A percentile compares a stretch with the other conserved stretches of the same genome.
These are phyloP conservation scores for Bertia moriformis DNA, from an alignment of 2,329 filamentous ascomycete species.

Conservation along the genomic window DNA sequence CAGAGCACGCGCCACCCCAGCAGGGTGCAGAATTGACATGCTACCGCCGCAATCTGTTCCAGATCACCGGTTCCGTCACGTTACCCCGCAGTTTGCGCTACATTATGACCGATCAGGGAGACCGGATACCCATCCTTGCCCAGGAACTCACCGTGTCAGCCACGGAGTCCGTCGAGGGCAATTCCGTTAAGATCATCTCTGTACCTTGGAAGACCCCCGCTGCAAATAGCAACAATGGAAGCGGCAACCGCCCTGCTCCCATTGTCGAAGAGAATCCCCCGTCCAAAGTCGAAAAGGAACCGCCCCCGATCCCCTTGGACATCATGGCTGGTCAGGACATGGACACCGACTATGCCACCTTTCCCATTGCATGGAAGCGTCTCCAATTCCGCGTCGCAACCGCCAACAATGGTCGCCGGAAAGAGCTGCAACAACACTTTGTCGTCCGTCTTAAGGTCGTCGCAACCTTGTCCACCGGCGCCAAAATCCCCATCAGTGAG, in stretches of 20 bases:
- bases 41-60: constrained; percentile 58
- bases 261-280: constrained; percentile 14
- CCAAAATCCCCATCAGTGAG: constrained; percentile 43
- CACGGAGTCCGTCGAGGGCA: constrained; percentile 57
- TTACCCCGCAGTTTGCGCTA: constrained; percentile 41
- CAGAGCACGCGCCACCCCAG: constrained; percentile 16
- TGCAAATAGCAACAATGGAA: not conserved
- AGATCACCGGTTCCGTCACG: constrained; percentile 53
- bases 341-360: constrained; percentile 50
- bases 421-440: constrained; percentile 61
- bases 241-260: too few relatives aligned
- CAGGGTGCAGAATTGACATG: constrained; percentile 42
- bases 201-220: constrained; percentile 58
- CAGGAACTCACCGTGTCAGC: constrained; percentile 52
- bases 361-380: constrained; percentile 59
- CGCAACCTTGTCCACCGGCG: constrained; percentile 20
- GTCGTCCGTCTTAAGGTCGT: constrained; percentile 45
- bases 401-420: constrained; percentile 57
- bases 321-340: constrained; percentile 29
- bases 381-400: constrained; percentile 60
- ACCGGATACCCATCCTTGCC: constrained; percentile 50
- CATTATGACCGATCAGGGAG: constrained; percentile 40
- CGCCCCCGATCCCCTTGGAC: constrained; percentile 13
- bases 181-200: constrained; percentile 57
- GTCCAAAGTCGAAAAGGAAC: constrained; percentile 6